phyloP scores from a whole-genome alignment of 208 protist genomes.

The Acanthamoeba culbertsoni region DNA sequence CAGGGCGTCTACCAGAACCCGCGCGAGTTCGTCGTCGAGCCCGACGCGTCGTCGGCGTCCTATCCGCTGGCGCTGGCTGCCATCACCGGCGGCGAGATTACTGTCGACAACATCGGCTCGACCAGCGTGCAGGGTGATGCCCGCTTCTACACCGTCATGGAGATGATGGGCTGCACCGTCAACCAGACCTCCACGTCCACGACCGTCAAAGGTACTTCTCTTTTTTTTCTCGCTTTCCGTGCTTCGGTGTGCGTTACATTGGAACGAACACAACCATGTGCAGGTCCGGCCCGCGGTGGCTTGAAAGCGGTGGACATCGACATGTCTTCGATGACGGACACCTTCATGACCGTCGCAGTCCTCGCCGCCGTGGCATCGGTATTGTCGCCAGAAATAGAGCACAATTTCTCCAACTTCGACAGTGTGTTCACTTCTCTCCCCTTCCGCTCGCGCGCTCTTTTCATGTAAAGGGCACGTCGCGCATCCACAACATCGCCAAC shows the following conservation, averaged over 20 bases:
- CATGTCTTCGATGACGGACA: conserved; percentile 84
- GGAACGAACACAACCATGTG: too few relatives aligned
- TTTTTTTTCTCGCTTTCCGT: background rate
- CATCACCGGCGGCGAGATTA: conserved; percentile 78
- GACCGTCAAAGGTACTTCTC: conserved; percentile 66
- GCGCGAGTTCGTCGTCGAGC: conserved; percentile 69
- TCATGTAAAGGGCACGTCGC: conserved; percentile 63
- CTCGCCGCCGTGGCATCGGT: conserved; percentile 72
- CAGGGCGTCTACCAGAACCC: conserved; percentile 57
- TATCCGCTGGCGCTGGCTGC: conserved; percentile 85
- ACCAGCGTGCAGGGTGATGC: conserved; percentile 82
- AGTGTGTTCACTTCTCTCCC: background rate
- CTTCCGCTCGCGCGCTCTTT: background rate
- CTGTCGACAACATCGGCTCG: conserved; percentile 74
- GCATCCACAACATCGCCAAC: conserved; percentile 82
- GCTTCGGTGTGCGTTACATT: background rate
- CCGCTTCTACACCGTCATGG: conserved; percentile 76
- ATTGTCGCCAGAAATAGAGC: too few relatives aligned
- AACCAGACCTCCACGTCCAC: conserved; percentile 71
- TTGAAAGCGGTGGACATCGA: conserved; percentile 77
- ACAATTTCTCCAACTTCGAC: too few relatives aligned
- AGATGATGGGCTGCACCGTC: conserved; percentile 81
- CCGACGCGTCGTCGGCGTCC: conserved; percentile 82
- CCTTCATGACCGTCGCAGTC: conserved; percentile 86
- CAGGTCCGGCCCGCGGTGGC: background rate